Evolutionary conservation across 352 stramenopile genomes (phyloP), one percentile per base, ranked within the genome.

Genomic region (Pythium apleroticum): DNA sequence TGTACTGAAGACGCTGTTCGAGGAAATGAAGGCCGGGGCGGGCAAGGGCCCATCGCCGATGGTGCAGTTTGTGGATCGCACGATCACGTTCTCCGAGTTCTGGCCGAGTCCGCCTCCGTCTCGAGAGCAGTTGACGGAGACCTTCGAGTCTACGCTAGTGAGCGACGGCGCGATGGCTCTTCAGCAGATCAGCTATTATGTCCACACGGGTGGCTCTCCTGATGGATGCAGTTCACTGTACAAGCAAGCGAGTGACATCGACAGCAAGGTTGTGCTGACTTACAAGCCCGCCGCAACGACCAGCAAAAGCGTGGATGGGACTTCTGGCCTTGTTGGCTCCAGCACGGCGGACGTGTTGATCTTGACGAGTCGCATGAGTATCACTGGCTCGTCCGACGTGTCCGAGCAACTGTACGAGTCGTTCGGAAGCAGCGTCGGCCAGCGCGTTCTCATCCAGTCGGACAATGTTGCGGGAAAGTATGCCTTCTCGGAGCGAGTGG

Each of bases 1-100:
- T 9, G 15, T n/a, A 11, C 28, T 66, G 10, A 24, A 35, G 5
- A 37, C 12, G 2, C 27, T 66, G 11, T 30, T 56, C 35, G 25
- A 52, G 9, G 9, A 35, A 8, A 56, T 55, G 4, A 41, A 35
- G 5, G 3, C 28, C 8, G 45, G 25, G 8, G 2, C 6, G 27
- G 33, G 4, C 14, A 28, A 20, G 0, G 2, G 1, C 17, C 11
- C 4, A n/a, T n/a, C n/a, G 10, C 20, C 33, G 20, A 46, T 54
- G 25, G 52, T 25, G 3, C 19, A 20, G 31, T 60, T 66, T 24
- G 60, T 33, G 1, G 52, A 66, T 25, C 60, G 52, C 6, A 41
- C 59, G 3, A 24, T 66, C 19, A 37, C 37, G 22, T 66, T 31
- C 52, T 66, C 60, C 35, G 60, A 66, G 30, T 46, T 66, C 17